Evolutionary conservation across 768 basidiomycete species (phyloP).

Genomic region (Galerina marginata): DNA sequence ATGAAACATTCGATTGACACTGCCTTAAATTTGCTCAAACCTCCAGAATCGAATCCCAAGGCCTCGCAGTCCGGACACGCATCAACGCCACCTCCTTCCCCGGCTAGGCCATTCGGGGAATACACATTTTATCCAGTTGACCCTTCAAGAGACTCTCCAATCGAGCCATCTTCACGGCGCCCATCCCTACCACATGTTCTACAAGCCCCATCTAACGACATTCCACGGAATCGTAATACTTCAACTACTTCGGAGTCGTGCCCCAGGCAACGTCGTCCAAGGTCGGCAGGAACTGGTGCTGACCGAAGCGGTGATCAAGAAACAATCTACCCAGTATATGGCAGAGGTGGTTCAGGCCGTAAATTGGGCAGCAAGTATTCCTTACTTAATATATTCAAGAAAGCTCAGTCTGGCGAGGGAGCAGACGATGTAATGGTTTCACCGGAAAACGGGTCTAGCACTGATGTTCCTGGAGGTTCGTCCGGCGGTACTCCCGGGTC

Average conservation of each 20-base stretch:
- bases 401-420: conserved; percentile 48
- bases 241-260: conserved; percentile 23
- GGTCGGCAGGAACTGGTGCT: conserved; percentile 74
- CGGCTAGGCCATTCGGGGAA: conserved; percentile 48
- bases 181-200: conserved; percentile 73
- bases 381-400: conserved; percentile 76
- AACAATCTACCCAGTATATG: conserved; percentile 30
- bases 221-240: conserved; percentile 40
- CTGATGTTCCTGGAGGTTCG: conserved; percentile 7
- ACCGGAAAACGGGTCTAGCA: conserved; percentile 16
- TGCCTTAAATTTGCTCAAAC: conserved; percentile 59
- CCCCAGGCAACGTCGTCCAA: conserved; percentile 56
- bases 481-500: conserved; percentile 26
- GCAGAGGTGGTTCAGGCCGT: conserved; percentile 41
- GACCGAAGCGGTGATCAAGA: conserved; percentile 46
- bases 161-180: conserved; percentile 50
- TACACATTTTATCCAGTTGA: conserved; percentile 50
- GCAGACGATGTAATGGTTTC: conserved; percentile 19
- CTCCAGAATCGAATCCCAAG: conserved; percentile 38
- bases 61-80: conserved; percentile 23
- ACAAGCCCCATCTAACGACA: conserved; percentile 34
- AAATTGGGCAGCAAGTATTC: conserved; percentile 76
- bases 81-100: conserved; percentile 48
- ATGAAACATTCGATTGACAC: conserved; percentile 84
- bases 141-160: conserved; percentile 32